Conservation (phyloP, 768 basidiomycete species). For the Lactarius pseudohatsudake region DNA sequence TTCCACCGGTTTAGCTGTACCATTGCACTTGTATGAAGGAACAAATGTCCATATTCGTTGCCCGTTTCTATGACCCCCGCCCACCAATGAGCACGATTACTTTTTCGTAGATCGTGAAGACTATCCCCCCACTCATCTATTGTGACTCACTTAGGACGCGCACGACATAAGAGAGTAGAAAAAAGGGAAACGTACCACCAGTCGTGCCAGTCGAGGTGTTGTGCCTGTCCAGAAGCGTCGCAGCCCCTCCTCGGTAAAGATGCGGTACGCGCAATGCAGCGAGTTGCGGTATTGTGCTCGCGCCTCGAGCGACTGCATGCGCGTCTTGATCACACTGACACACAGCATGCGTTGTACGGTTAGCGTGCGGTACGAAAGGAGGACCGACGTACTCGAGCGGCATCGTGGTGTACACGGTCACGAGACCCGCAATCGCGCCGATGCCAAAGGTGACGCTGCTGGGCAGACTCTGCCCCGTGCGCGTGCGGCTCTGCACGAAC, state of each 20-base stretch:
- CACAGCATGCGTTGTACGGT: not conserved
- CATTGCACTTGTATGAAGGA: not conserved
- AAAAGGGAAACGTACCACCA: constrained; percentile 60
- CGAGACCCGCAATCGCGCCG: constrained; percentile 89
- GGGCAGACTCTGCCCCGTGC: constrained; percentile 83
- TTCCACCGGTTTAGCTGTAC: not conserved
- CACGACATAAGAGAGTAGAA: not conserved
- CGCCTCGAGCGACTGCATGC: constrained; percentile 94
- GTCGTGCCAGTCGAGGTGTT: constrained; percentile 80
- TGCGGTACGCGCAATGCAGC: constrained; percentile 93
- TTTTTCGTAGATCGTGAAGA: constrained; percentile 90
- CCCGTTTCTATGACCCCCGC: constrained; percentile 28
- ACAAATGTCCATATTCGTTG: not conserved
- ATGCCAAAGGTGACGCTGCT: constrained; percentile 90
- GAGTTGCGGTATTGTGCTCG: constrained; percentile 85
- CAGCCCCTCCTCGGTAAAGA: constrained; percentile 91
- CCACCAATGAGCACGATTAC: constrained; percentile 56
- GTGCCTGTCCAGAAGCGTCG: constrained; percentile 96
- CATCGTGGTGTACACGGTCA: constrained; percentile 92
- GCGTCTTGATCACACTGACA: constrained; percentile 88
- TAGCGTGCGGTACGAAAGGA: not conserved
- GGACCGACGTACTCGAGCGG: constrained; percentile 62
- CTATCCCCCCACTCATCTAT: constrained; percentile 89
- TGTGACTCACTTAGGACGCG: not conserved
- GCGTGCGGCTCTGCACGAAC: constrained; percentile 79